These are phyloP conservation scores for Cystofilobasidium macerans DNA, from an alignment of 768 basidiomycete genomes.

Conservation along the genomic window DNA sequence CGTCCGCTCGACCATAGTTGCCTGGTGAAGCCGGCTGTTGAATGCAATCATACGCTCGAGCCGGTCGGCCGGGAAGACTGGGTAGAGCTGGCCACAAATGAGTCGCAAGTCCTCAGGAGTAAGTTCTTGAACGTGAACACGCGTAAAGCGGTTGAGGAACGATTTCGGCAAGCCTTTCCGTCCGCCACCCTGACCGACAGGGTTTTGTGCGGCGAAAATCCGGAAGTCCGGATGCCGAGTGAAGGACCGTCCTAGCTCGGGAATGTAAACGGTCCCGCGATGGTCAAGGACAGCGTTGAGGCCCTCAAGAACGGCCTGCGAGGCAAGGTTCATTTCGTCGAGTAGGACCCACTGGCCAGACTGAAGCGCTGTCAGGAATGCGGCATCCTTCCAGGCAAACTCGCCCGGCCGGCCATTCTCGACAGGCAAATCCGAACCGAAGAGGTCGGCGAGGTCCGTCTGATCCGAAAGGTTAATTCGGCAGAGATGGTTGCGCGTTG, in stretches of 20 bases:
- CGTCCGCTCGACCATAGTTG: conserved; percentile 51
- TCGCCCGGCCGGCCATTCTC: conserved; percentile 83
- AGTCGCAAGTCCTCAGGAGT: conserved; percentile 61
- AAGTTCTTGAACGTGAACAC: conserved; percentile 84
- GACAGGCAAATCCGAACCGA: conserved; percentile 89
- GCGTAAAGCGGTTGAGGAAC: conserved; percentile 96
- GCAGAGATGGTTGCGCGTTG: conserved; percentile 65
- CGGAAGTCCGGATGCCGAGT: conserved; percentile 82
- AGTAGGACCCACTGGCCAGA: conserved; percentile 95
- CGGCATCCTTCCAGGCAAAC: conserved; percentile 95
- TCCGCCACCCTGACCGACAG: conserved; percentile 87
- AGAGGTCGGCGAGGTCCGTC: conserved; percentile 89
- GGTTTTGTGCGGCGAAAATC: conserved; percentile 96
- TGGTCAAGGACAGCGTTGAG: conserved; percentile 93
- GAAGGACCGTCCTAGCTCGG: conserved; percentile 85
- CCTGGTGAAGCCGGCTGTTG: conserved; percentile 59
- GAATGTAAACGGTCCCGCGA: conserved; percentile 85
- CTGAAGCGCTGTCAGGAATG: conserved; percentile 84
- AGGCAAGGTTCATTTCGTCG: conserved; percentile 50
- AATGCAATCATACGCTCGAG: conserved; percentile 70
- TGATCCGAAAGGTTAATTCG: conserved; percentile 98
- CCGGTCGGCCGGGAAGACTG: conserved; percentile 46
- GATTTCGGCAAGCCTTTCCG: conserved; percentile 95
- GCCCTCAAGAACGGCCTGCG: conserved; percentile 74
- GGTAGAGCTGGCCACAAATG: conserved; percentile 66